Evolutionary conservation across 768 basidiomycete species (phyloP).

Genomic region (Termitomyces sp.): DNA sequence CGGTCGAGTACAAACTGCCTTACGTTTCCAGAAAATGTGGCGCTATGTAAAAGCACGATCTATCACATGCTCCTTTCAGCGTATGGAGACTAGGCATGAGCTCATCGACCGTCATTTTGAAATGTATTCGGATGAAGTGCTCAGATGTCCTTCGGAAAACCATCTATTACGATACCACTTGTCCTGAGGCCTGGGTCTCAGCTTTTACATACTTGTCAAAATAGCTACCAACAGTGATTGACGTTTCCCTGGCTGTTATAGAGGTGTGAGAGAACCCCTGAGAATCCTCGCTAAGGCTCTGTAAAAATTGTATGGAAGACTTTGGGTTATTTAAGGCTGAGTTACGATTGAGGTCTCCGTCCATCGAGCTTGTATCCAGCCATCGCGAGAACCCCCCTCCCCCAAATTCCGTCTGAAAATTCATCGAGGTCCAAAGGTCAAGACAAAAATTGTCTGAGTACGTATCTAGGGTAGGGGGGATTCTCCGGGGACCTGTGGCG

Average conservation of each 20-base stretch:
- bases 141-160: too few relatives aligned
- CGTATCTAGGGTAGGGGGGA: too few relatives aligned
- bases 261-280: too few relatives aligned
- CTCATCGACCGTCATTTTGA: not conserved
- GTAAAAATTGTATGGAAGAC: too few relatives aligned
- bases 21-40: not conserved
- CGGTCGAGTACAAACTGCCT: not conserved
- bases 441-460: too few relatives aligned
- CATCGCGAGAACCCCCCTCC: too few relatives aligned
- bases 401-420: too few relatives aligned
- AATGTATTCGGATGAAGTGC: not conserved
- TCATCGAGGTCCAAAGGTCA: too few relatives aligned
- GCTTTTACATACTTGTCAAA: not conserved
- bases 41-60: not conserved
- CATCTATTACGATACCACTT: not conserved
- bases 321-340: too few relatives aligned
- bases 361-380: too few relatives aligned
- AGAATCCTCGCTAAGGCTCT: too few relatives aligned
- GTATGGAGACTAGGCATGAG: not conserved
- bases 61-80: not conserved
- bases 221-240: not conserved
- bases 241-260: not conserved
- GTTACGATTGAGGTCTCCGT: too few relatives aligned
- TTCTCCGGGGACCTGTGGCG: not conserved
- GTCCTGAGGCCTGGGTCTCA: not conserved